phyloP scores from a whole-genome alignment of 2,329 filamentous ascomycete species.

The Aspergillus caelatus region DNA sequence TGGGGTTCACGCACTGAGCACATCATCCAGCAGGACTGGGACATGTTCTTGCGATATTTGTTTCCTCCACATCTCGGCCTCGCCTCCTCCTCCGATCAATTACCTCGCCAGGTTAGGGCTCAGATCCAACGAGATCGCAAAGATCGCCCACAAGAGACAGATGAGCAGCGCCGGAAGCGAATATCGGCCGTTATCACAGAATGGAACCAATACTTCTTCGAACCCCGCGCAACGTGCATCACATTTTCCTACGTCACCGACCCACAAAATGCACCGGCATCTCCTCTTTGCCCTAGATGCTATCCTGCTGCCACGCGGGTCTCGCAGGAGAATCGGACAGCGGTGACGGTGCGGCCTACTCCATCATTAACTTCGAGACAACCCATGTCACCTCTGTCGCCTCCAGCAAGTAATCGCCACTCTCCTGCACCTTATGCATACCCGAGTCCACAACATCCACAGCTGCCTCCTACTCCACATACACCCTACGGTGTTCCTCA shows the following conservation, averaged over 20 bases:
- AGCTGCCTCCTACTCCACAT: conserved; percentile 18
- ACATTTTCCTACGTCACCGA: conserved; percentile 39
- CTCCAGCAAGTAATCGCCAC: conserved; percentile 11
- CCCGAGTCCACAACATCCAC: conserved; percentile 17
- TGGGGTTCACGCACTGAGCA: conserved; percentile 39
- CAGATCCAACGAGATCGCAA: conserved; percentile 46
- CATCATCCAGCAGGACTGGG: conserved; percentile 47
- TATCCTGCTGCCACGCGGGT: conserved; percentile 43
- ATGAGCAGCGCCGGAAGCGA: conserved; percentile 41
- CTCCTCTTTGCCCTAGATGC: conserved; percentile 43
- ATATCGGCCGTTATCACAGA: conserved; percentile 44
- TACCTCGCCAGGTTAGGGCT: conserved; percentile 42
- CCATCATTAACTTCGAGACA: conserved; percentile 10
- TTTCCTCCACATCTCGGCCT: conserved; percentile 44
- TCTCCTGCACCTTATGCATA: conserved; percentile 17
- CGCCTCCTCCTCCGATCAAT: conserved; percentile 38
- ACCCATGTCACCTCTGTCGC: conserved; percentile 9
- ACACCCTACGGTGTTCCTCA: conserved; percentile 25
- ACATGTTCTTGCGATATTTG: conserved; percentile 45
- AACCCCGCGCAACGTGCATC: conserved; percentile 37
- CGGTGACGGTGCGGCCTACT: conserved; percentile 9
- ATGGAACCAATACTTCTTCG: conserved; percentile 49
- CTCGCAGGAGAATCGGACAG: conserved; percentile 23
- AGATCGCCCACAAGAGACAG: conserved; percentile 45
- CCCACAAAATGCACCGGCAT: conserved; percentile 33